phyloP scores from a whole-genome alignment of 2,329 filamentous ascomycete species.

The Pyrenophora teres region DNA sequence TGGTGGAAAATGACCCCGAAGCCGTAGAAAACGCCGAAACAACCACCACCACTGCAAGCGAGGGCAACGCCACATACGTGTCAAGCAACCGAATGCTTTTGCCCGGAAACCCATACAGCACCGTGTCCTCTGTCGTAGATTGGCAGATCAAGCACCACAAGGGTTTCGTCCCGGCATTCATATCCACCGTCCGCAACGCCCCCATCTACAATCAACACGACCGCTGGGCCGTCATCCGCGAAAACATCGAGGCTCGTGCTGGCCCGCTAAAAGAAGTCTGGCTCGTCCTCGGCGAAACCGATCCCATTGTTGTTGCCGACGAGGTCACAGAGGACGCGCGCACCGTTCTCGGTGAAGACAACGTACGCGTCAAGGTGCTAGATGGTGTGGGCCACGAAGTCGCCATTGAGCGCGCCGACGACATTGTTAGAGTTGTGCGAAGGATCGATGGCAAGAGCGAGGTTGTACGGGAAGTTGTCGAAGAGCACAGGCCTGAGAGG shows the following conservation, averaged over 20 bases:
- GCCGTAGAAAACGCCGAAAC: conserved; percentile 23
- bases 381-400: conserved; percentile 70
- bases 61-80: conserved; percentile 28
- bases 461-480: not conserved
- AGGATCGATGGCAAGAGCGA: conserved; percentile 9
- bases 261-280: conserved; percentile 59
- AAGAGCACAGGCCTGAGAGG: conserved; percentile 2
- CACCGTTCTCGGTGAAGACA: conserved; percentile 60
- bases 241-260: conserved; percentile 37
- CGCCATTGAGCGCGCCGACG: conserved; percentile 64
- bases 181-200: conserved; percentile 71
- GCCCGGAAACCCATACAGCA: conserved; percentile 56
- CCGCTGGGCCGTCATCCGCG: conserved; percentile 64
- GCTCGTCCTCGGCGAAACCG: conserved; percentile 68
- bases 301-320: conserved; percentile 68
- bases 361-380: conserved; percentile 62
- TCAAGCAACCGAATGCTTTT: conserved; percentile 51
- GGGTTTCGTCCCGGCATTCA: conserved; percentile 72
- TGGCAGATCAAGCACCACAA: conserved; percentile 72
- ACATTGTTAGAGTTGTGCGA: conserved; percentile 54
- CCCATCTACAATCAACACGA: conserved; percentile 69
- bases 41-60: conserved; percentile 8
- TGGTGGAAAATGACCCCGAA: conserved; percentile 35
- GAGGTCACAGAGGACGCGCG: conserved; percentile 67
- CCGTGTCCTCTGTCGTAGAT: conserved; percentile 65